These are phyloP conservation scores for Mycena metata DNA, from an alignment of 768 basidiomycete genomes.

Conservation along the genomic window DNA sequence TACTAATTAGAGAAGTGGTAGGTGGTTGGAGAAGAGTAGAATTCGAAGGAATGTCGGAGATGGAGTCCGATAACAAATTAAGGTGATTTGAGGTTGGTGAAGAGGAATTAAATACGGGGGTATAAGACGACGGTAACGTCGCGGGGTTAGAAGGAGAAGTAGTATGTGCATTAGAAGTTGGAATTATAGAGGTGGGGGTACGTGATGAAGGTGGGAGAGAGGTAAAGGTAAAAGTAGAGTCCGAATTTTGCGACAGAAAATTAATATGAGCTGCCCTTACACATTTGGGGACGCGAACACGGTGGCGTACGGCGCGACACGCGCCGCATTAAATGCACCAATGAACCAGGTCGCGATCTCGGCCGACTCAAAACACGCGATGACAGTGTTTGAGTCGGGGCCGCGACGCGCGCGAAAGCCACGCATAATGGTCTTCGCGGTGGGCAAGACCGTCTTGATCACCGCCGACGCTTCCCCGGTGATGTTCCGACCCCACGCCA, in stretches of 20 bases:
- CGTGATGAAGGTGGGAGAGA: too few relatives aligned
- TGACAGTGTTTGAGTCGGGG: background rate
- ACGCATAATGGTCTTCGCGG: too few relatives aligned
- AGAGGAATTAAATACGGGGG: background rate
- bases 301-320: background rate
- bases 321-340: background rate
- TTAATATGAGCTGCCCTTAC: conserved; percentile 1
- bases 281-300: conserved; percentile 2
- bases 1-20: background rate
- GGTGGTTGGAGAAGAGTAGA: background rate
- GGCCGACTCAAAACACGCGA: background rate
- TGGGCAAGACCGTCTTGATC: too few relatives aligned
- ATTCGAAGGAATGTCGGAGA: background rate
- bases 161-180: background rate
- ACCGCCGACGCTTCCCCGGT: too few relatives aligned
- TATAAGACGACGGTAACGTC: background rate
- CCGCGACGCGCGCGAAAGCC: background rate
- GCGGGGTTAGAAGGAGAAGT: background rate
- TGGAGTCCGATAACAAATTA: background rate
- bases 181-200: background rate
- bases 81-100: background rate
- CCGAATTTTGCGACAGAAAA: too few relatives aligned
- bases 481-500: too few relatives aligned
- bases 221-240: background rate
- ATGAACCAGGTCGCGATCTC: background rate